A percentile compares a stretch with the other conserved stretches of the same genome.
These are phyloP conservation scores for Tylopilus sp. DNA, from an alignment of 1,284 basidiomycete genomes.

Conservation along the genomic window DNA sequence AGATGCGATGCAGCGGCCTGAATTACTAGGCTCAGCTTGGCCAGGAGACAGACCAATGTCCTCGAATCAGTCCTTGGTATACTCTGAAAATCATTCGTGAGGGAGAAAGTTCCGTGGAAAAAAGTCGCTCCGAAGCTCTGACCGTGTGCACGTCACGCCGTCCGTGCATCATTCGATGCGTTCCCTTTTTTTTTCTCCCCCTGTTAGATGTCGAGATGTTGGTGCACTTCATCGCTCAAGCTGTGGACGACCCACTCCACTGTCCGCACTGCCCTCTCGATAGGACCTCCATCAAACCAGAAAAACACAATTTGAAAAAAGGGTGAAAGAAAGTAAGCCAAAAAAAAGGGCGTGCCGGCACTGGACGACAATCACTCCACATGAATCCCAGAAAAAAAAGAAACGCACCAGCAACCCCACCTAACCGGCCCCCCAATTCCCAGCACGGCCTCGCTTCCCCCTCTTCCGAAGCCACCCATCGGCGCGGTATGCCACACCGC, in stretches of 20 bases:
- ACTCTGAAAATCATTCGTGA: too few species aligned
- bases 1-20: not conserved
- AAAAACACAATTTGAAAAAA: not conserved
- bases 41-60: not conserved
- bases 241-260: not conserved
- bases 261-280: not conserved
- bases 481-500: constrained; percentile 2
- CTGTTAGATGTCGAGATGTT: not conserved
- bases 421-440: not conserved
- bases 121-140: not conserved
- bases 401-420: not conserved
- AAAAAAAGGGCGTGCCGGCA: not conserved
- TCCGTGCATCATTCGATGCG: not conserved
- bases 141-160: not conserved
- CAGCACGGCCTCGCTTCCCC: not conserved
- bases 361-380: constrained; percentile 1
- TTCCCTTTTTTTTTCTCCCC: not conserved
- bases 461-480: too few species aligned
- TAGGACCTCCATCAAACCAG: constrained; percentile 1
- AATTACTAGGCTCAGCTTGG: too few species aligned
- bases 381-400: not conserved
- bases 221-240: constrained; percentile 4
- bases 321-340: not conserved
- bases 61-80: not conserved
- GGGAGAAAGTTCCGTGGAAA: too few species aligned